These are phyloP conservation scores for Pleurotus platypus DNA, from an alignment of 768 basidiomycete species.

Conservation along the genomic window DNA sequence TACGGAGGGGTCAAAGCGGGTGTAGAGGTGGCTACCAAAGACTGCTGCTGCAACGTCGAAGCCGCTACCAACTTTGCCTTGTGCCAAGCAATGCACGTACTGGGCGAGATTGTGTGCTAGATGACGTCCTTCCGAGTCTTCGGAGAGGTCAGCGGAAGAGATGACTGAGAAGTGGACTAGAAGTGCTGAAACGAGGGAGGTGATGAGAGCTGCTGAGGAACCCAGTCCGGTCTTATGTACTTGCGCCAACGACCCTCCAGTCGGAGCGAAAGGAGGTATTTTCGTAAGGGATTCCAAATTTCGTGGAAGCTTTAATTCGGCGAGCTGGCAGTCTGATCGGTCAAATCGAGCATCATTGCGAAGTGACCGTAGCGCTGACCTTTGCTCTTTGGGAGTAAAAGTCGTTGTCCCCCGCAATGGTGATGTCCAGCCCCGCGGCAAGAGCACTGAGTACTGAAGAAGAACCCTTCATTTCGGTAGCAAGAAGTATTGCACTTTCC, in stretches of 20 bases:
- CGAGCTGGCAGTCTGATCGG: slow-evolving; percentile 45
- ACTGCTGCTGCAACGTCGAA: slow-evolving; percentile 95
- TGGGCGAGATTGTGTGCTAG: slow-evolving; percentile 93
- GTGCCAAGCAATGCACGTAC: slow-evolving; percentile 92
- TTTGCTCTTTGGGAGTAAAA: slow-evolving; percentile 94
- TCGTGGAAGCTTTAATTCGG: slow-evolving; percentile 54
- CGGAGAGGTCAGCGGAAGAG: slow-evolving; percentile 41
- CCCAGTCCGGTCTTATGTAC: slow-evolving; percentile 99
- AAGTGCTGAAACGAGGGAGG: slow-evolving; percentile 85
- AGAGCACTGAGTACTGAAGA: slow-evolving; percentile 39
- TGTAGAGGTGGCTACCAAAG: slow-evolving; percentile 93
- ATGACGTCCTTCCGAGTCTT: slow-evolving; percentile 42
- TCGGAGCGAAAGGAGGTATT: slow-evolving; percentile 74
- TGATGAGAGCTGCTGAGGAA: slow-evolving; percentile 95
- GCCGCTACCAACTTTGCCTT: slow-evolving; percentile 97
- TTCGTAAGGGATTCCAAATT: slow-evolving; percentile 59
- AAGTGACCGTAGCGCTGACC: slow-evolving; percentile 36
- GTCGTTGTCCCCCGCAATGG: slow-evolving; percentile 91
- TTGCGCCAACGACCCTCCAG: slow-evolving; percentile 62
- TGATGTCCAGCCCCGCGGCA: slow-evolving; percentile 62
- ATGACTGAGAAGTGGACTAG: slow-evolving; percentile 74
- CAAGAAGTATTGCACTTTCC: slow-evolving; percentile 70
- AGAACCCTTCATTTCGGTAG: slow-evolving; percentile 52
- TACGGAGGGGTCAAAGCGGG: slow-evolving; percentile 75
- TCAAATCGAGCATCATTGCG: neutral